Percentiles rank a stretch among this genome's conserved stretches.
phyloP scores from a whole-genome alignment of 345 rosid species.

The Reutealis trisperma region DNA sequence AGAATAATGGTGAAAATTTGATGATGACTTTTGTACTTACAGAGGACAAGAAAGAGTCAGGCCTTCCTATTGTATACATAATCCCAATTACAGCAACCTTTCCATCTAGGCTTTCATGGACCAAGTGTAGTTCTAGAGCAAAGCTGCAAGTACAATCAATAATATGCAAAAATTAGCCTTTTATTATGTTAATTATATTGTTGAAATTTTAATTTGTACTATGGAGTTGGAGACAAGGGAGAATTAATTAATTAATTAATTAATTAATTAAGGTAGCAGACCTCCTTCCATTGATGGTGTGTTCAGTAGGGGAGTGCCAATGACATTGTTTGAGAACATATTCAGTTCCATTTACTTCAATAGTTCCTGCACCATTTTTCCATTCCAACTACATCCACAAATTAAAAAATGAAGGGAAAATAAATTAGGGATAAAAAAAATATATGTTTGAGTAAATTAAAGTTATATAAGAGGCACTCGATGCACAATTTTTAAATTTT shows the following conservation, averaged over 20 bases:
- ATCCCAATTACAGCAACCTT: conserved; percentile 64
- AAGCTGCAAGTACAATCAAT: conserved; percentile 34
- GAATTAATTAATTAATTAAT: too few species aligned
- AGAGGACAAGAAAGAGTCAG: conserved; percentile 61
- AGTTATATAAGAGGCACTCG: too few species aligned
- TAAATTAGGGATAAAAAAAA: too few species aligned
- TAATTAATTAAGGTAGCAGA: background rate
- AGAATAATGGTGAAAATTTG: background rate
- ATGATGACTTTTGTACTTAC: conserved; percentile 26
- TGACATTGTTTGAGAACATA: conserved; percentile 49
- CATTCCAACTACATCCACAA: conserved; percentile 47
- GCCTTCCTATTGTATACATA: conserved; percentile 63
- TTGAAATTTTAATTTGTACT: too few species aligned
- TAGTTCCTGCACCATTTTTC: conserved; percentile 49
- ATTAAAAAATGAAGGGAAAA: too few species aligned
- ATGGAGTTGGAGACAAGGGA: too few species aligned
- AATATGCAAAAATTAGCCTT: too few species aligned
- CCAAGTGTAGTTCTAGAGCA: conserved; percentile 73
- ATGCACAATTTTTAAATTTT: too few species aligned
- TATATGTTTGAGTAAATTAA: too few species aligned
- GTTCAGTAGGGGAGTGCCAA: conserved; percentile 68
- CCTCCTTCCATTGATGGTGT: conserved; percentile 49
- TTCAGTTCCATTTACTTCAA: conserved; percentile 42
- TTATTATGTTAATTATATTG: too few species aligned
- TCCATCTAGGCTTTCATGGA: conserved; percentile 65